Percentiles rank a stretch among this genome's conserved stretches.
phyloP scores from a whole-genome alignment of 257 asterid species.

The Solanum megistacrolobum region DNA sequence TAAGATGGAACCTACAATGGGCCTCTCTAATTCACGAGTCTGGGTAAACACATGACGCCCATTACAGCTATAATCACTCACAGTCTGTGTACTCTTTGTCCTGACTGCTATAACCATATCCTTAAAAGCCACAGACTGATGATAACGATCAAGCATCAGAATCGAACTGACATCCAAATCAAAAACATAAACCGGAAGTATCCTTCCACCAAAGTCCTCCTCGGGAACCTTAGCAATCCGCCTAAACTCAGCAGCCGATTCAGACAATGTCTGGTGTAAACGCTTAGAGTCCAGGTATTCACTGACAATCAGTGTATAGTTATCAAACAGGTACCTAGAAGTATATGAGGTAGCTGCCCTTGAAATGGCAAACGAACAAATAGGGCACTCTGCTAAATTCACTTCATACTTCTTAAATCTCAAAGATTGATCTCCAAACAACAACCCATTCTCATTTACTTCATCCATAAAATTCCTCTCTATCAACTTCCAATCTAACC shows the following conservation, averaged over 20 bases:
- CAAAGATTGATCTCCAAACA: slow-evolving; percentile 64
- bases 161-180: slow-evolving; percentile 60
- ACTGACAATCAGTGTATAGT: slow-evolving; percentile 85
- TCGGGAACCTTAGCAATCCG: slow-evolving; percentile 57
- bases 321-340: slow-evolving; percentile 88
- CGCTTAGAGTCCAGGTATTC: slow-evolving; percentile 66
- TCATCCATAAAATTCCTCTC: slow-evolving; percentile 64
- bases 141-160: slow-evolving; percentile 83
- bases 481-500: slow-evolving; percentile 63
- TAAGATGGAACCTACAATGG: slow-evolving; percentile 82
- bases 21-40: slow-evolving; percentile 77
- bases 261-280: slow-evolving; percentile 72
- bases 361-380: slow-evolving; percentile 70
- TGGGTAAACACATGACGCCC: slow-evolving; percentile 80
- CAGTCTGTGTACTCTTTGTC: slow-evolving; percentile 81
- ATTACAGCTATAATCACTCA: slow-evolving; percentile 87
- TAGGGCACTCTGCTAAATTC: slow-evolving; percentile 54
- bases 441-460: slow-evolving; percentile 45
- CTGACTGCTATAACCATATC: slow-evolving; percentile 95
- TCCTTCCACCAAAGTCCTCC: slow-evolving; percentile 64
- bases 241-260: slow-evolving; percentile 63
- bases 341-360: slow-evolving; percentile 87
- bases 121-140: slow-evolving; percentile 87
- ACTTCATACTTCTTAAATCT: slow-evolving; percentile 65
- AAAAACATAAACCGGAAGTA: slow-evolving; percentile 81